Percentiles rank a stretch among this genome's conserved stretches.
Evolutionary conservation across 1,284 basidiomycete genomes (phyloP).

Genomic region (Heterobasidion occidentale): DNA sequence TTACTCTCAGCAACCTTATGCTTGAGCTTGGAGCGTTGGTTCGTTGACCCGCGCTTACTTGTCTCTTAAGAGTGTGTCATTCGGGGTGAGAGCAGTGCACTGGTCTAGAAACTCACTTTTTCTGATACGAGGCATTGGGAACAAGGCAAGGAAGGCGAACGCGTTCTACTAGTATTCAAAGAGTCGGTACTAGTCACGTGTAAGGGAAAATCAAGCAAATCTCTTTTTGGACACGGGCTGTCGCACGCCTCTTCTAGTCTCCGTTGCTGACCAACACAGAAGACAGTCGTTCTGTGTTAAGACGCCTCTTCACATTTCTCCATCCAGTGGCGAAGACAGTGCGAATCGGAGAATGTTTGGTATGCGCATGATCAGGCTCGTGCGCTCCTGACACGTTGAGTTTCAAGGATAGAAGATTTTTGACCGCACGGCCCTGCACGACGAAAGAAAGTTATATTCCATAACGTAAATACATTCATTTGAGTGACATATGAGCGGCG

Average conservation of each 20-base stretch:
- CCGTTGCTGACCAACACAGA: no score
- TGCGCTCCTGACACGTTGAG: background rate
- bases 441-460: background rate
- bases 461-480: background rate
- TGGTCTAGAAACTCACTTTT: slow-evolving; percentile 3
- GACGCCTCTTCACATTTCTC: no score
- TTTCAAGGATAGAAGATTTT: background rate
- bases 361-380: no score
- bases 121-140: slow-evolving; percentile 3
- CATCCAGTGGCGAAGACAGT: no score
- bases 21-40: slow-evolving; percentile 71
- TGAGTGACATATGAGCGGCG: background rate
- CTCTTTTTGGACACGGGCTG: no score
- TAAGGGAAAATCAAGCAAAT: background rate
- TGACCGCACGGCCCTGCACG: no score
- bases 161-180: background rate
- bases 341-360: no score
- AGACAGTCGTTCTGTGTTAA: no score
- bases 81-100: background rate
- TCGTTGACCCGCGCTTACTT: slow-evolving; percentile 69
- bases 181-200: background rate
- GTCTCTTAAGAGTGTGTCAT: slow-evolving; percentile 53
- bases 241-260: no score
- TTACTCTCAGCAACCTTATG: slow-evolving; percentile 75
- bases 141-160: background rate